phyloP scores from a whole-genome alignment of 1,139 yeast genomes.

The Spathaspora jeffriesii region DNA sequence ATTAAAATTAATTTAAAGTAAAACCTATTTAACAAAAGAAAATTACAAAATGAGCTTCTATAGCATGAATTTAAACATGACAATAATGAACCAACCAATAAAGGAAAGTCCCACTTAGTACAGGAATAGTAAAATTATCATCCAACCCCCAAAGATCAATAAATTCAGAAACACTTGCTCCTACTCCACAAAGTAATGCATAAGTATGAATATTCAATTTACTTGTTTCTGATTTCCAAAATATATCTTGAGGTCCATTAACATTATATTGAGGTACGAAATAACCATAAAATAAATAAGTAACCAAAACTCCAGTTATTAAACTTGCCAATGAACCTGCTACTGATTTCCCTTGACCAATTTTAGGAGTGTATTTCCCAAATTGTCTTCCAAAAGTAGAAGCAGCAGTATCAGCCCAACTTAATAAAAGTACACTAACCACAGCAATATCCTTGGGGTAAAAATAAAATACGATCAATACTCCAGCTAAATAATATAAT shows the following conservation, averaged over 20 bases:
- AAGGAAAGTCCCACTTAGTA: conserved; percentile 69
- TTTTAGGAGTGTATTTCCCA: conserved; percentile 82
- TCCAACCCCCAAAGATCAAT: conserved; percentile 74
- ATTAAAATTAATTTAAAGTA: background rate
- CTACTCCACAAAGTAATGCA: conserved; percentile 67
- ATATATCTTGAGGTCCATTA: conserved; percentile 52
- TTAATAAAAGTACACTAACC: conserved; percentile 73
- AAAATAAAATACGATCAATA: conserved; percentile 64
- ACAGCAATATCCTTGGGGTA: conserved; percentile 83
- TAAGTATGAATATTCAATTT: conserved; percentile 49
- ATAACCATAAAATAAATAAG: conserved; percentile 69
- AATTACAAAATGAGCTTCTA: background rate
- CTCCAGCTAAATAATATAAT: conserved; percentile 81
- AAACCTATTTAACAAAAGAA: conserved; percentile 1
- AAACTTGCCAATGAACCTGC: conserved; percentile 93
- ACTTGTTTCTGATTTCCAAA: conserved; percentile 69
- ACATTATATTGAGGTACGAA: conserved; percentile 61
- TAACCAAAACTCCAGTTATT: conserved; percentile 64
- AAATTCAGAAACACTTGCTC: conserved; percentile 87
- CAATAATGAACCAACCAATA: conserved; percentile 37
- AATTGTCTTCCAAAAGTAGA: conserved; percentile 86
- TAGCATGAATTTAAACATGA: conserved; percentile 12
- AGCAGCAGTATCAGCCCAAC: conserved; percentile 99
- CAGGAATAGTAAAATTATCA: conserved; percentile 94
- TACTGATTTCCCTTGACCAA: conserved; percentile 72